Percentiles rank a stretch among this genome's conserved stretches.
Conservation (phyloP, 139 green algal genomes). For the Micromonas commoda region DNA sequence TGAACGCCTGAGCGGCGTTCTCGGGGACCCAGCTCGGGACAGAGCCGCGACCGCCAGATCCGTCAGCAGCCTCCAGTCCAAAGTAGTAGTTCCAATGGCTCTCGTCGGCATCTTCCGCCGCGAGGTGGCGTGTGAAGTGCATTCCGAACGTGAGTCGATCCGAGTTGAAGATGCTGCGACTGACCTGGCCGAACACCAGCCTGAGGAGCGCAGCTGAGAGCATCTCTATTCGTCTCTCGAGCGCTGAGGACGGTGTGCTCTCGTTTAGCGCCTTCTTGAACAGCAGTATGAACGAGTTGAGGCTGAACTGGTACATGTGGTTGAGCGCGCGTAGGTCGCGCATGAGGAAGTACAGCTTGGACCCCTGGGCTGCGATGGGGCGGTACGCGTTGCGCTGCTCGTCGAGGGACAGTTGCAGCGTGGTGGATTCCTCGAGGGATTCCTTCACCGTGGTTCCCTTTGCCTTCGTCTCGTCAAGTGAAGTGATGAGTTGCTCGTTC, state of each 20-base stretch:
- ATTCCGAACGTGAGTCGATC: constrained; percentile 67
- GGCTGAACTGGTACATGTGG: constrained; percentile 70
- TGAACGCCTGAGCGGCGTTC: not conserved
- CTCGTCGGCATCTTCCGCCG: constrained; percentile 2
- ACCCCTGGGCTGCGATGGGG: constrained; percentile 51
- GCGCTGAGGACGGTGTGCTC: constrained; percentile 21
- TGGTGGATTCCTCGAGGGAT: constrained; percentile 48
- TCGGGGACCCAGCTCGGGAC: not conserved
- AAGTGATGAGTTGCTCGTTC: constrained; percentile 64
- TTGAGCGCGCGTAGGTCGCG: constrained; percentile 53
- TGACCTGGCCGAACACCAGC: constrained; percentile 54
- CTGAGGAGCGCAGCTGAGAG: constrained; percentile 48
- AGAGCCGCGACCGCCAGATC: not conserved
- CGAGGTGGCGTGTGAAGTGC: constrained; percentile 37
- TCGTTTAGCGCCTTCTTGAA: constrained; percentile 42
- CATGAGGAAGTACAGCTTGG: constrained; percentile 63
- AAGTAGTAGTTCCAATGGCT: not conserved
- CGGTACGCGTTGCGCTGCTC: constrained; percentile 57
- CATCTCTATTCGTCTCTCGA: constrained; percentile 44
- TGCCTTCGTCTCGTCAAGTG: constrained; percentile 67
- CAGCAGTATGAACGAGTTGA: constrained; percentile 34
- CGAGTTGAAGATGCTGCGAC: constrained; percentile 62
- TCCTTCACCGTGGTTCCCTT: constrained; percentile 48
- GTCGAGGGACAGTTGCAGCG: constrained; percentile 53
- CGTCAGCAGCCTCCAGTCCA: not conserved